Conservation (phyloP, 345 rosid species). For the Aegle marmelos region DNA sequence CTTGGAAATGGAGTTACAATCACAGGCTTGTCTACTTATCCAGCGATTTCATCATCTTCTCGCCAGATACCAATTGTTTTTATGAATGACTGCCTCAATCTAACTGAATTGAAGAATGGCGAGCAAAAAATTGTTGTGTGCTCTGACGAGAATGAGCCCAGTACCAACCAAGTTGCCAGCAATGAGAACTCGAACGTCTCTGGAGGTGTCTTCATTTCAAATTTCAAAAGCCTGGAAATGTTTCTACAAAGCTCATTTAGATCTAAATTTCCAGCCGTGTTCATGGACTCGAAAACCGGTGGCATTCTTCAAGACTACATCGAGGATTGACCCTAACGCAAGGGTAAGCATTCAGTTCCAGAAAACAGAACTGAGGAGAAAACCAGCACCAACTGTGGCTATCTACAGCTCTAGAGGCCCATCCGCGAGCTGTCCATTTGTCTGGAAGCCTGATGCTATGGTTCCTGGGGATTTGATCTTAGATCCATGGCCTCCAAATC, state of each 20-base stretch:
- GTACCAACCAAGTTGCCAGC: slow-evolving; percentile 24
- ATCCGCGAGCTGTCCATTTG: slow-evolving; percentile 39
- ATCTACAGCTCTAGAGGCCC: slow-evolving; percentile 60
- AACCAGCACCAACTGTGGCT: slow-evolving; percentile 40
- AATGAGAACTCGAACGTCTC: slow-evolving; percentile 13
- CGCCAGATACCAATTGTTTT: slow-evolving; percentile 30
- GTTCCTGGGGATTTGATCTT: slow-evolving; percentile 41
- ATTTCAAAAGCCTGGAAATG: slow-evolving; percentile 11
- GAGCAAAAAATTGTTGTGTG: slow-evolving; percentile 41
- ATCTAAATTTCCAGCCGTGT: slow-evolving; percentile 23
- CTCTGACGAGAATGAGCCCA: slow-evolving; percentile 22
- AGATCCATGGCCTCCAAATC: slow-evolving; percentile 47
- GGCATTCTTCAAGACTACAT: slow-evolving; percentile 36
- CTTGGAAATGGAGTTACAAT: slow-evolving; percentile 24
- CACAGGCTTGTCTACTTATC: slow-evolving; percentile 34
- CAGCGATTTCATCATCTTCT: slow-evolving; percentile 16
- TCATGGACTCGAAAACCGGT: slow-evolving; percentile 23
- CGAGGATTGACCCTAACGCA: slow-evolving; percentile 21
- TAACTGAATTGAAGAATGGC: slow-evolving; percentile 16
- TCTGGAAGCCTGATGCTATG: slow-evolving; percentile 53
- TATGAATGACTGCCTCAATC: slow-evolving; percentile 28
- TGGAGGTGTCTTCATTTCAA: slow-evolving; percentile 44
- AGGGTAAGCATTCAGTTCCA: slow-evolving; percentile 37
- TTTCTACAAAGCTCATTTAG: slow-evolving; percentile 10
- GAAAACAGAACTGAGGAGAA: slow-evolving; percentile 23